Conservation (phyloP, 2,329 filamentous ascomycete genomes). For the Colletotrichum sp. region DNA sequence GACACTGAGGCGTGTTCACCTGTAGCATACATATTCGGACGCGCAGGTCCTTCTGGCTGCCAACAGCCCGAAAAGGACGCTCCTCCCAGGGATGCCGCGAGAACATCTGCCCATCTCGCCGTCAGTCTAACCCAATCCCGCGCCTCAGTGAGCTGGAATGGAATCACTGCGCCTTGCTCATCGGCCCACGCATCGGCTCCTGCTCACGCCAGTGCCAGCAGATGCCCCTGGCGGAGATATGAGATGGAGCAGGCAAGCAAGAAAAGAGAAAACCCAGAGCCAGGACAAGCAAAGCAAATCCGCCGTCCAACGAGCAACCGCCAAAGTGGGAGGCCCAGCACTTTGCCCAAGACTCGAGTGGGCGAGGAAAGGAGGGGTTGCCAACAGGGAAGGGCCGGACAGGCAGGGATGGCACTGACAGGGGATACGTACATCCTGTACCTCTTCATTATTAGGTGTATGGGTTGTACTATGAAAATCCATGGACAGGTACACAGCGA, state of each 20-base stretch:
- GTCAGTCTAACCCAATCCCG: background rate
- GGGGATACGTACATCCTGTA: background rate
- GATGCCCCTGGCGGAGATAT: background rate
- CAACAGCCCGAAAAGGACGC: background rate
- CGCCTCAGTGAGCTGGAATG: slow-evolving; percentile 3
- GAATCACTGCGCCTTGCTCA: slow-evolving; percentile 4
- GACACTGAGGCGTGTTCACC: background rate
- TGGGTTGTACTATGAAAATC: slow-evolving; percentile 9
- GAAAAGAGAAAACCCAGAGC: background rate
- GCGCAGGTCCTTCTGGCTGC: background rate
- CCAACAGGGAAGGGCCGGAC: background rate
- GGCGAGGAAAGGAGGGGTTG: slow-evolving; percentile 1
- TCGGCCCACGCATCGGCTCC: background rate
- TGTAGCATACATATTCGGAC: background rate
- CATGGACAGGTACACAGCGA: background rate
- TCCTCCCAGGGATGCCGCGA: background rate
- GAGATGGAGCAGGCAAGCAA: background rate
- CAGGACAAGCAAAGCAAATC: background rate
- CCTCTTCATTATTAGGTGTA: background rate
- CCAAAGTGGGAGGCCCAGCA: background rate
- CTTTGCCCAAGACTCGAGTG: background rate
- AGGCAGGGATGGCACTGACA: background rate
- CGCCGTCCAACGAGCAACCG: background rate
- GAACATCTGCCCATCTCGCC: background rate
- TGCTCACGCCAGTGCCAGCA: slow-evolving; percentile 1